Base-by-base conservation (phyloP, 2,329 filamentous ascomycete species). In the Verticillium klebahnii region DNA sequence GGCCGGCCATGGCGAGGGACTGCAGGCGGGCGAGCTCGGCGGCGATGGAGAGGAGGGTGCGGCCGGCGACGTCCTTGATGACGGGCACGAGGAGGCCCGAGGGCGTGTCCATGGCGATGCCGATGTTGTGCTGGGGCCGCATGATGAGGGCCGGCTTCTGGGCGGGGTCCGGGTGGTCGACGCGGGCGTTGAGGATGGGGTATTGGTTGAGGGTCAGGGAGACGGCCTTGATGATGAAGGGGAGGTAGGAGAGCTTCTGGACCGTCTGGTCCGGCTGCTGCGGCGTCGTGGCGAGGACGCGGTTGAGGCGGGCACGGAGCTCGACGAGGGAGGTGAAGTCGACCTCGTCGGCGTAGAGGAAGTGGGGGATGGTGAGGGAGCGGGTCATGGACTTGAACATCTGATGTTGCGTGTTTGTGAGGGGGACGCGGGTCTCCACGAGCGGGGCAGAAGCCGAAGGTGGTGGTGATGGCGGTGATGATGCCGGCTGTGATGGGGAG, bases 371-470 rank as follows among this genome's bases (percentile, higher is more conserved):
- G 58, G 78, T 86, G 65, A 99, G 84, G 2, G 94, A 97, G 62
- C 88, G 88, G 15, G 94, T 97, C 95, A 99, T 99, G 63, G 88
- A 85, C 79, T 96, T 97, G 87, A 97, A 98, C 95, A 99, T 99
- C 72, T 92, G 90, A 40, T 85, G 83, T 77, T 98, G 94, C 15
- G 91, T 90, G 40, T 88, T 89, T 14, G 91, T 91, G 64, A 99
- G 80, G 62, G 85, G 80, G 36, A 89, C 82, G 2, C 81, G 76
- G 9, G 87, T 90, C 75, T 98, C 95, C 64, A 74, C 67, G 57
- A 73, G 58, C 23, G 74, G 64, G 25, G 74, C 58, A 52, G 69
- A 61, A 64, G 70, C 61, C 62, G 69, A 57, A 63, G 72, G 34
- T 54, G 67, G 64, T 19, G 70, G 57, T 40, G 64, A 14, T 39